Evolutionary conservation across 31 red algal species (phyloP).

Genomic region (Asparagopsis taxiformis): DNA sequence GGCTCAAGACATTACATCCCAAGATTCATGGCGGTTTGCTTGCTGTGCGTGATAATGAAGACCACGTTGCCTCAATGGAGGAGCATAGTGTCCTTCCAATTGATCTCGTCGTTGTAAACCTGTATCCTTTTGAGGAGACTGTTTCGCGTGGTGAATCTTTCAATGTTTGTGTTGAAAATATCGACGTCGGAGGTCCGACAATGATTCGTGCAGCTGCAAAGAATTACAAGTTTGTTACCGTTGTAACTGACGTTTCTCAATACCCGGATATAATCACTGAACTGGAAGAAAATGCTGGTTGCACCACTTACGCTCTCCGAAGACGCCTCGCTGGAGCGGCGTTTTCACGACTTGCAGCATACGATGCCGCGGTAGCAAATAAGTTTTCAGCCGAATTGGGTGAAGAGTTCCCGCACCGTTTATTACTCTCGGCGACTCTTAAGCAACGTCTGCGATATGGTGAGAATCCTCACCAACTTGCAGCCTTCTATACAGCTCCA

Average conservation of each 20-base stretch:
- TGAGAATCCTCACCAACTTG: conserved; percentile 97
- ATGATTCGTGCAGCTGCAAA: conserved; percentile 97
- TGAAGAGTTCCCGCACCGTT: conserved; percentile 42
- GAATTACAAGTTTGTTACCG: conserved; percentile 84
- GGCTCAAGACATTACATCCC: conserved; percentile 95
- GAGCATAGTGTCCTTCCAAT: conserved; percentile 73
- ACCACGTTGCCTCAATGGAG: conserved; percentile 51
- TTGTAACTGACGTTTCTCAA: conserved; percentile 84
- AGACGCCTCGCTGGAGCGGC: conserved; percentile 67
- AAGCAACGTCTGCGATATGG: conserved; percentile 95
- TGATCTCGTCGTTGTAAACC: conserved; percentile 94
- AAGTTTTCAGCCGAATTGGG: conserved; percentile 63
- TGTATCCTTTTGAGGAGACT: conserved; percentile 95
- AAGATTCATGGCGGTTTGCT: conserved; percentile 92
- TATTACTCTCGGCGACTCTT: conserved; percentile 54
- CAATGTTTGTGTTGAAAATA: conserved; percentile 82
- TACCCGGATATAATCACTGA: conserved; percentile 83
- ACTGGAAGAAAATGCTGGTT: conserved; percentile 73
- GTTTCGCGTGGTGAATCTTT: conserved; percentile 58
- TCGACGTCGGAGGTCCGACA: conserved; percentile 95
- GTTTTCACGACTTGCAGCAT: conserved; percentile 70
- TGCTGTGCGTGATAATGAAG: conserved; percentile 51
- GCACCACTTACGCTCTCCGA: conserved; percentile 38
- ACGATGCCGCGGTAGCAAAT: conserved; percentile 82
- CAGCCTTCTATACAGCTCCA: conserved; percentile 72